Conservation (phyloP, 2,329 filamentous ascomycete species). For the Talaromyces pinophilus region DNA sequence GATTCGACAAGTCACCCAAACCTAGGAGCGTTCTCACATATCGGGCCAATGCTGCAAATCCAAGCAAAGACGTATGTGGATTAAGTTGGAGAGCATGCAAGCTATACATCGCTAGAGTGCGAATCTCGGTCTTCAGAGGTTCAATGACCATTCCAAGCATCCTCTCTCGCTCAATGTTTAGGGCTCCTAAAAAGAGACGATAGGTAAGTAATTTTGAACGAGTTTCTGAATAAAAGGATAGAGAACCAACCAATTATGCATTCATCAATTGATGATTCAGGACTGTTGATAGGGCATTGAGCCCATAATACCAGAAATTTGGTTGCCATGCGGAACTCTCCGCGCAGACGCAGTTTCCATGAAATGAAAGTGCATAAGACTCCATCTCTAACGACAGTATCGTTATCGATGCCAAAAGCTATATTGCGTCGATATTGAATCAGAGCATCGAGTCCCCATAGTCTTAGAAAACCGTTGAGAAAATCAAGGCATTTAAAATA, state of each 20-base stretch:
- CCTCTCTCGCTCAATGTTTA: neutral
- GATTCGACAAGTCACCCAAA: neutral
- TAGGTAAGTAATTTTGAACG: neutral
- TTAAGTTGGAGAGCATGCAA: neutral
- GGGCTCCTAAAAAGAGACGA: neutral
- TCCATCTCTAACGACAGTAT: neutral
- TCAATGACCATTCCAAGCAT: neutral
- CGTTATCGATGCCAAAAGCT: neutral
- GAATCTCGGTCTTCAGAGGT: neutral
- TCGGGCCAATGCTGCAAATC: neutral
- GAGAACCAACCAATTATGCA: neutral
- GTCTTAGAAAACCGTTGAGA: conserved; percentile 46
- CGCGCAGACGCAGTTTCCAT: neutral
- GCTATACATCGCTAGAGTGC: neutral
- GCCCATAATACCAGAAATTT: neutral
- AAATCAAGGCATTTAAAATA: conserved; percentile 49
- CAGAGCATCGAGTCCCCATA: conserved; percentile 18
- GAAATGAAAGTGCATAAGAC: neutral
- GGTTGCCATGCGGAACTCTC: neutral
- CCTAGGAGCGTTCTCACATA: neutral
- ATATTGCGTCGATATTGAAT: conserved; percentile 4
- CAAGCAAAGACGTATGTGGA: neutral
- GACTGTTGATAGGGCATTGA: neutral
- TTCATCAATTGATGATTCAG: neutral
- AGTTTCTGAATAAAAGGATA: neutral